Evolutionary conservation across 495 filamentous ascomycete genomes (phyloP).

Genomic region (Talaromyces trachyspermus): DNA sequence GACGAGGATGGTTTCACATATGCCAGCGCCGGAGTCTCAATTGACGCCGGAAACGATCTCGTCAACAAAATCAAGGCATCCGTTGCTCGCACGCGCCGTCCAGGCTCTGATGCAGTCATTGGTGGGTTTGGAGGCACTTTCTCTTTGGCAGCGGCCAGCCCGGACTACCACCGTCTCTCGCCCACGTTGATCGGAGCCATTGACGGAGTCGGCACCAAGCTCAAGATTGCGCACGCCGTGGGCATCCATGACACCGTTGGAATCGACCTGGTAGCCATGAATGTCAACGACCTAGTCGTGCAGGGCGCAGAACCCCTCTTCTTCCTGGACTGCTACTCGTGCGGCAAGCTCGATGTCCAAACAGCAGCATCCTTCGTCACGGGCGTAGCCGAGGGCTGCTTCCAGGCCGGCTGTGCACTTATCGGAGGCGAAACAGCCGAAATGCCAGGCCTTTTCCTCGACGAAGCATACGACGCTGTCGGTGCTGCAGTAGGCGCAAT

Average conservation of each 20-base stretch:
- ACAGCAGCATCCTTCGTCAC: slow-evolving; percentile 75
- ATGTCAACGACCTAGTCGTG: slow-evolving; percentile 93
- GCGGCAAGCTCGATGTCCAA: slow-evolving; percentile 69
- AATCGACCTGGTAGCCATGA: slow-evolving; percentile 97
- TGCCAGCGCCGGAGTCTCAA: slow-evolving; percentile 85
- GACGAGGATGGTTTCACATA: slow-evolving; percentile 67
- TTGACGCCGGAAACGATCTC: slow-evolving; percentile 84
- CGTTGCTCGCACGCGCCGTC: slow-evolving; percentile 68
- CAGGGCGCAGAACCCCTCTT: slow-evolving; percentile 89
- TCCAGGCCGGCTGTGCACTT: slow-evolving; percentile 74
- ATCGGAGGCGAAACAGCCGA: slow-evolving; percentile 95
- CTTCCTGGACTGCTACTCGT: slow-evolving; percentile 96
- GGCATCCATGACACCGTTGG: slow-evolving; percentile 87
- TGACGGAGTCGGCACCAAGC: slow-evolving; percentile 94
- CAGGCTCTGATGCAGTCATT: slow-evolving; percentile 83
- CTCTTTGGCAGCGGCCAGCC: slow-evolving; percentile 62
- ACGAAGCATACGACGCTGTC: slow-evolving; percentile 81
- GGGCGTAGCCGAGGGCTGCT: slow-evolving; percentile 80
- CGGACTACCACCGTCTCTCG: slow-evolving; percentile 57
- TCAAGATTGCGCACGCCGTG: slow-evolving; percentile 85
- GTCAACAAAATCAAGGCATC: slow-evolving; percentile 82
- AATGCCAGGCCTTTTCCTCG: slow-evolving; percentile 87
- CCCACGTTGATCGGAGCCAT: slow-evolving; percentile 85
- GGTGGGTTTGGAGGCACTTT: slow-evolving; percentile 93
- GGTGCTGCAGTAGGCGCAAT: slow-evolving; percentile 84